Percentiles rank a stretch among this genome's conserved stretches.
Conservation (phyloP, 2,329 filamentous ascomycete species). For the Penicillium sp. region DNA sequence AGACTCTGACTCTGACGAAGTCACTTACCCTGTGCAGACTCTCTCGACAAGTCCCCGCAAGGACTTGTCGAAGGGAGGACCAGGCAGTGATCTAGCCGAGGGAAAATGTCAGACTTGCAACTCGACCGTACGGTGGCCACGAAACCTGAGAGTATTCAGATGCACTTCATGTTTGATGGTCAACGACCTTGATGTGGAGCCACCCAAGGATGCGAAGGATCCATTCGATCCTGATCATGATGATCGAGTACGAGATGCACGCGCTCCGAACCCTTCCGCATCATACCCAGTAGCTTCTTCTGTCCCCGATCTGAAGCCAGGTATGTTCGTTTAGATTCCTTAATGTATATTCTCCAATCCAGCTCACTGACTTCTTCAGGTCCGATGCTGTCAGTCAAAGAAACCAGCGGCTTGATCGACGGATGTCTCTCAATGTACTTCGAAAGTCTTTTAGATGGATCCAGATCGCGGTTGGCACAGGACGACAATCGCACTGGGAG, state of each 20-base stretch:
- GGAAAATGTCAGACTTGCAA: slow-evolving; percentile 85
- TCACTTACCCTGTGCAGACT: slow-evolving; percentile 32
- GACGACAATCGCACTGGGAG: slow-evolving; percentile 15
- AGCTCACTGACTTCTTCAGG: slow-evolving; percentile 28
- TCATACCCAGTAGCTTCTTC: background rate
- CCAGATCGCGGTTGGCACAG: slow-evolving; percentile 20
- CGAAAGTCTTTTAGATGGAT: slow-evolving; percentile 36
- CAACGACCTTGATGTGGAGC: slow-evolving; percentile 65
- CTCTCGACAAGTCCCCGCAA: slow-evolving; percentile 42
- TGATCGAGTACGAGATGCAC: slow-evolving; percentile 5
- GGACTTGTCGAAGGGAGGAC: slow-evolving; percentile 31
- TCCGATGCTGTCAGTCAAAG: slow-evolving; percentile 57
- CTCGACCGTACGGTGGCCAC: slow-evolving; percentile 75
- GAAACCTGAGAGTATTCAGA: slow-evolving; percentile 68
- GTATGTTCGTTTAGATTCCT: slow-evolving; percentile 9
- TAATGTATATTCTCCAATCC: background rate
- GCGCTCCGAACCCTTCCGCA: background rate
- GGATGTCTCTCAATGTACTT: slow-evolving; percentile 54
- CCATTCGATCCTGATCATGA: slow-evolving; percentile 11
- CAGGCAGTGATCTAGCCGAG: slow-evolving; percentile 60
- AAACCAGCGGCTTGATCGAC: slow-evolving; percentile 58
- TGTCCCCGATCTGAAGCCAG: slow-evolving; percentile 6
- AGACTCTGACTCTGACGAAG: slow-evolving; percentile 44
- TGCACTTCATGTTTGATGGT: slow-evolving; percentile 82
- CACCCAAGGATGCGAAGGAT: slow-evolving; percentile 21